Conservation (phyloP, 305 asterid species). For the Rubia tinctorum region DNA sequence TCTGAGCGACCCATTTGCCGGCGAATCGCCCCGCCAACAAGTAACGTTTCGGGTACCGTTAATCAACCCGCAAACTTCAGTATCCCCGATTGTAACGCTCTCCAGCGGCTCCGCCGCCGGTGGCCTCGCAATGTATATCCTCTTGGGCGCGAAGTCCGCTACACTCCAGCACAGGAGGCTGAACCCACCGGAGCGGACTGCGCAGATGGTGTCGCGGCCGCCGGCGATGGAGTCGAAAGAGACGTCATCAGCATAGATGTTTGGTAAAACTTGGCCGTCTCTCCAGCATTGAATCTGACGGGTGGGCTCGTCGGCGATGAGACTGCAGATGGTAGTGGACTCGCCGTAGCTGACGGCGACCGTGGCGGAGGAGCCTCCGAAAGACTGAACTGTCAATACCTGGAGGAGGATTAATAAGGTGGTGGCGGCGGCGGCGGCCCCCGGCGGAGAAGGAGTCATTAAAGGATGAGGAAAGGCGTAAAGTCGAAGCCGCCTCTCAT, state of each 20-base stretch:
- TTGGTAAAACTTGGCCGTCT: conserved; percentile 32
- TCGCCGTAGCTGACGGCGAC: conserved; percentile 69
- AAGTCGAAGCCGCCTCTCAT: conserved; percentile 34
- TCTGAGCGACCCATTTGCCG: conserved; percentile 14
- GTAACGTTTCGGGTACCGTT: conserved; percentile 30
- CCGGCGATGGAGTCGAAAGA: conserved; percentile 84
- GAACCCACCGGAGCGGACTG: conserved; percentile 64
- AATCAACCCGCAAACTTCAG: conserved; percentile 63
- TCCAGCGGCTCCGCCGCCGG: conserved; percentile 25
- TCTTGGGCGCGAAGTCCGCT: conserved; percentile 42
- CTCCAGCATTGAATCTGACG: conserved; percentile 76
- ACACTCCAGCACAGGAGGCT: conserved; percentile 71
- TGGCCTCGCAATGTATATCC: conserved; percentile 45
- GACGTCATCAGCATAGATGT: conserved; percentile 30
- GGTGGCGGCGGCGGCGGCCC: conserved; percentile 22
- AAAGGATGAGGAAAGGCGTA: conserved; percentile 21
- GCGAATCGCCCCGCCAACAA: conserved; percentile 66
- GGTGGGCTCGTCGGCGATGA: conserved; percentile 49
- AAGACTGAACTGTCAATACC: conserved; percentile 33
- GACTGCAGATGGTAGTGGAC: conserved; percentile 59
- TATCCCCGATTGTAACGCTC: conserved; percentile 53
- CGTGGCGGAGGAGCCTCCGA: conserved; percentile 75
- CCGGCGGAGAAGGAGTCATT: conserved; percentile 49
- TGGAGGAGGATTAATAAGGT: conserved; percentile 10
- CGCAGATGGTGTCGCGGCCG: conserved; percentile 66